Percentiles rank a stretch among this genome's conserved stretches.
phyloP scores from a whole-genome alignment of 2,329 filamentous ascomycete genomes.

The Phialemoniopsis sp. region DNA sequence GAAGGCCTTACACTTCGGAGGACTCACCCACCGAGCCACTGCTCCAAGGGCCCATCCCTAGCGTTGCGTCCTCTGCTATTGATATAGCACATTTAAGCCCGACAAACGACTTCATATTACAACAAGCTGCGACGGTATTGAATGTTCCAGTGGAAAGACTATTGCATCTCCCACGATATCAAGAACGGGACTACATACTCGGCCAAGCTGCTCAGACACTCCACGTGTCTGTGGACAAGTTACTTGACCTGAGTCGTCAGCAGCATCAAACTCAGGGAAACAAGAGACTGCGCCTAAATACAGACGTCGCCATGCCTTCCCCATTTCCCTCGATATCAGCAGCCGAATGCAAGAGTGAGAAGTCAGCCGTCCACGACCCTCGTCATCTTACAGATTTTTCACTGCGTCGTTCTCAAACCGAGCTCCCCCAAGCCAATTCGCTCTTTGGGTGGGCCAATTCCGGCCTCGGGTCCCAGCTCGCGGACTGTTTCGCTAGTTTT shows the following conservation, averaged over 20 bases:
- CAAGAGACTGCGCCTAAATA: conserved; percentile 19
- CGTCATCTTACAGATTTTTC: too few relatives aligned
- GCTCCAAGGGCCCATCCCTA: conserved; percentile 21
- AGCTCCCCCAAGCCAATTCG: too few relatives aligned
- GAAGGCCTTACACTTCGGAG: conserved; percentile 34
- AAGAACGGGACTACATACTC: conserved; percentile 16
- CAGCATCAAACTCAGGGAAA: conserved; percentile 14
- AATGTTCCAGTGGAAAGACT: conserved; percentile 8
- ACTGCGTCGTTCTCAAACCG: too few relatives aligned
- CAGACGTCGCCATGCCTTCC: conserved; percentile 25
- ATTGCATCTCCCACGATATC: conserved; percentile 4
- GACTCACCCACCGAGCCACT: conserved; percentile 28
- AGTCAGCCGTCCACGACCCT: too few relatives aligned
- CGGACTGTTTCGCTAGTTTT: conserved; percentile 26
- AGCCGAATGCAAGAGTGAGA: too few relatives aligned
- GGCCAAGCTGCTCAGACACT: conserved; percentile 14
- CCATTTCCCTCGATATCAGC: conserved; percentile 3
- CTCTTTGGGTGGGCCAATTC: too few relatives aligned
- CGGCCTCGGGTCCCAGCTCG: conserved; percentile 9
- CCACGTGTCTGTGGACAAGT: conserved; percentile 9
- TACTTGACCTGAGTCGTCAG: conserved; percentile 11
- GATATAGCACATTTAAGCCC: neutral
- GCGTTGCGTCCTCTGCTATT: neutral
- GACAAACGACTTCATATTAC: neutral
- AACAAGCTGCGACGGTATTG: neutral